phyloP scores from a whole-genome alignment of 345 rosid genomes.

The Pistacia vera region DNA sequence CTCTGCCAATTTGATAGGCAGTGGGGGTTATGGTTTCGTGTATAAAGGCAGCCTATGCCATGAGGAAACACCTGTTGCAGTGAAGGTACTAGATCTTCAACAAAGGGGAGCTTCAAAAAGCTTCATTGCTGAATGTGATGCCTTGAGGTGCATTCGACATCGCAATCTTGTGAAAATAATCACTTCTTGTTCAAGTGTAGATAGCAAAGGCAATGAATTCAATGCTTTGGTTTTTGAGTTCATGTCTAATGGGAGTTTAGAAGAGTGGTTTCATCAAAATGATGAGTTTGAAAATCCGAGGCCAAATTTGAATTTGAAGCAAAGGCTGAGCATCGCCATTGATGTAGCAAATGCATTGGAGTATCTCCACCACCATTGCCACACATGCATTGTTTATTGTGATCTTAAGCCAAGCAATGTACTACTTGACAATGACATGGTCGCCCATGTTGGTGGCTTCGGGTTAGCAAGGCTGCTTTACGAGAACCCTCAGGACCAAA shows the following conservation, averaged over 20 bases:
- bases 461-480: slow-evolving; percentile 15
- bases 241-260: slow-evolving; percentile 17
- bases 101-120: slow-evolving; percentile 18
- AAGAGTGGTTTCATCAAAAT: neutral
- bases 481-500: neutral
- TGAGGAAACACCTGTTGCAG: slow-evolving; percentile 12
- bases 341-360: slow-evolving; percentile 15
- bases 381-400: slow-evolving; percentile 5
- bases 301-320: slow-evolving; percentile 8
- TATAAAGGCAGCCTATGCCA: slow-evolving; percentile 30
- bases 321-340: slow-evolving; percentile 13
- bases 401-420: slow-evolving; percentile 19
- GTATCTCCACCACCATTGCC: slow-evolving; percentile 16
- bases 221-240: slow-evolving; percentile 18
- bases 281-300: neutral
- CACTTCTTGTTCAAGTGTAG: slow-evolving; percentile 11
- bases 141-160: slow-evolving; percentile 15
- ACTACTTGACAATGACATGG: slow-evolving; percentile 3
- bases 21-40: slow-evolving; percentile 37
- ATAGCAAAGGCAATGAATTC: slow-evolving; percentile 12
- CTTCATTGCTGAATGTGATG: slow-evolving; percentile 17
- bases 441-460: slow-evolving; percentile 12
- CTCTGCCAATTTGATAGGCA: slow-evolving; percentile 26
- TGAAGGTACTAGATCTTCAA: slow-evolving; percentile 23
- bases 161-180: slow-evolving; percentile 21